Percentiles rank a stretch among this genome's conserved stretches.
Evolutionary conservation across 2,329 filamentous ascomycete genomes (phyloP).

Genomic region (Macrophomina phaseolina): DNA sequence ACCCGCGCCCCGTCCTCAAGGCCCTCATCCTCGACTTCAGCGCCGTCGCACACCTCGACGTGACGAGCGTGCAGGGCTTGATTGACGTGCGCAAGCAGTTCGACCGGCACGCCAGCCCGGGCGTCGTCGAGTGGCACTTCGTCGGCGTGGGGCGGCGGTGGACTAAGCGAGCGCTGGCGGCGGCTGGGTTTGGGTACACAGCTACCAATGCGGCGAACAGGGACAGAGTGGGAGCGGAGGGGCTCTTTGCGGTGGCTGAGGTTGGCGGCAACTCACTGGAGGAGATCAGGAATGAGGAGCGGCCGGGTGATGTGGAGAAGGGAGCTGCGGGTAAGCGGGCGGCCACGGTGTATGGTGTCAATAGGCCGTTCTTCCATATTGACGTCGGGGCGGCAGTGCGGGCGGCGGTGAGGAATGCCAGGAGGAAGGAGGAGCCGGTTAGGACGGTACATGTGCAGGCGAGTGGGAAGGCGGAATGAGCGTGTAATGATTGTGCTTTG

Average conservation of each 20-base stretch:
- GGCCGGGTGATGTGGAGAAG: conserved; percentile 29
- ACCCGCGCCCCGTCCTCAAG: conserved; percentile 71
- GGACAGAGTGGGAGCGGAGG: not conserved
- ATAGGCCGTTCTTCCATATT: conserved; percentile 38
- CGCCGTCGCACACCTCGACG: conserved; percentile 89
- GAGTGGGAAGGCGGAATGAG: conserved; percentile 6
- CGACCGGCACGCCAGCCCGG: conserved; percentile 75
- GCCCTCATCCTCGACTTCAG: conserved; percentile 92
- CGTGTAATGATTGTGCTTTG: not conserved
- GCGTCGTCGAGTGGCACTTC: conserved; percentile 89
- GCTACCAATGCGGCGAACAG: not conserved
- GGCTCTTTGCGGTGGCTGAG: conserved; percentile 28
- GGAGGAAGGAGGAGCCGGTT: not conserved
- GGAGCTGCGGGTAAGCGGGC: not conserved
- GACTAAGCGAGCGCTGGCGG: conserved; percentile 87
- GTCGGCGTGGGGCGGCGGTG: conserved; percentile 90
- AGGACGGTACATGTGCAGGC: not conserved
- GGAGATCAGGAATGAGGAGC: conserved; percentile 16
- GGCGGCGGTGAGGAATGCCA: conserved; percentile 27
- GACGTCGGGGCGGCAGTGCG: conserved; percentile 38
- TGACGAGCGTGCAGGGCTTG: conserved; percentile 88
- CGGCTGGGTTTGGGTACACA: conserved; percentile 87
- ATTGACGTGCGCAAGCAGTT: conserved; percentile 95
- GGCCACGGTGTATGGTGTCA: conserved; percentile 33
- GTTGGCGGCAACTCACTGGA: conserved; percentile 31